Base-by-base conservation (phyloP, 441 rosid genomes). In the Bruguiera hainesii region DNA sequence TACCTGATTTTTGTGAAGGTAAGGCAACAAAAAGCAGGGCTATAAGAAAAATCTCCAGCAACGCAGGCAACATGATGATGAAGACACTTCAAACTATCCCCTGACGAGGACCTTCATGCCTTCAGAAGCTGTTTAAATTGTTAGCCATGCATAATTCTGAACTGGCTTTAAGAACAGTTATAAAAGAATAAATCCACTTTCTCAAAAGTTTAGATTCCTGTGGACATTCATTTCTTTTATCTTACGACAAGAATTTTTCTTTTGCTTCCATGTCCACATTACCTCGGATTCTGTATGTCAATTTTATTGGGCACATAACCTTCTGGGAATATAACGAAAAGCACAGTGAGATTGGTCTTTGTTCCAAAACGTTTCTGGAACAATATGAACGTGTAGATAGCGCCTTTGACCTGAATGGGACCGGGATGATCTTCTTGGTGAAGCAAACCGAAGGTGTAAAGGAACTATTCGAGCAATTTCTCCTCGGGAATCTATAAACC, bases 1-100 rank as follows among this genome's bases (percentile, higher is more conserved):
- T 76, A 83, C 85, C 85, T 39, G 83, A 78, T 63, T 48, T 66
- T 20, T 66, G 69, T 13, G 74, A 56, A 31, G 33, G 33, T n/a
- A 71, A 61, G 61, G 71, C 60, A 7, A 46, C 39, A 10, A 77
- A 55, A 52, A 75, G 50, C 18, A 81, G 67, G 60, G 76, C 65
- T 3, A 81, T 55, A 39, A 73, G 3, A 20, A 66, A 30, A 6
- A 61, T 61, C 19, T 57, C 31, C 8, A 23, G 65, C 42, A 64
- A 52, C 52, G 71, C 48, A 59, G 57, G 28, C 29, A 23, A 50
- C 84, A 81, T 81, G 62, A 39, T 53, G 21, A 56, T 49, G 58
- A n/a, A 11, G 63, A 65, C 33, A 65, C 26, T 33, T 63, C 1
- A 18, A 15, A 19, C 7, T 19, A 46, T 57, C 20, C n/a, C 20